phyloP scores from a whole-genome alignment of 2,329 filamentous ascomycete species.

The Thermoascus crustaceus region DNA sequence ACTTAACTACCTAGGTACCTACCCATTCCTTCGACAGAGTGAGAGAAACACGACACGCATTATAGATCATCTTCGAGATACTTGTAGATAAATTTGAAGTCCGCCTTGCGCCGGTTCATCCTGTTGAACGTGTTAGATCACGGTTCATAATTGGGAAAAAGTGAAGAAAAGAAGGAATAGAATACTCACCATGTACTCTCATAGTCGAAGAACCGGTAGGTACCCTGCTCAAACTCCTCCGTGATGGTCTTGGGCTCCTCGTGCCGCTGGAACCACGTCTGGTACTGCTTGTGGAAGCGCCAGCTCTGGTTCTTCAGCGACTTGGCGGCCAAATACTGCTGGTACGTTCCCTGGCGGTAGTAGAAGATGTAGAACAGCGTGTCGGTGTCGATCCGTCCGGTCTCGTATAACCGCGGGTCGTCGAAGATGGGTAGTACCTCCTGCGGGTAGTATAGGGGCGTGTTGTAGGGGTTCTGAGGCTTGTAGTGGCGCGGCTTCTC shows the following conservation, averaged over 20 bases:
- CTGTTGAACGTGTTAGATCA: constrained; percentile 40
- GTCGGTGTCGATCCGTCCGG: constrained; percentile 76
- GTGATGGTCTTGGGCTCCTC: constrained; percentile 98
- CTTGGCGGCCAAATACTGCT: constrained; percentile 91
- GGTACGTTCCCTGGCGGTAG: constrained; percentile 92
- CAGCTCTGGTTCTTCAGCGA: constrained; percentile 98
- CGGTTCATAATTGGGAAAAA: constrained; percentile 7
- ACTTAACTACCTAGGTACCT: constrained; percentile 4
- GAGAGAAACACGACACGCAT: constrained; percentile 15
- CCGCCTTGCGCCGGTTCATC: constrained; percentile 97
- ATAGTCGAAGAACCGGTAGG: constrained; percentile 98
- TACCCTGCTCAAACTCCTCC: constrained; percentile 97
- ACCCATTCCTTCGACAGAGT: no score
- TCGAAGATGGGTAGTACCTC: constrained; percentile 89
- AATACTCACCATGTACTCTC: constrained; percentile 87
- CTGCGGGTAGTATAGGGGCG: constrained; percentile 78
- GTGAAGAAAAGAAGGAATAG: constrained; percentile 5
- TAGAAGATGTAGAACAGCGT: constrained; percentile 99
- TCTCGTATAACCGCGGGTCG: constrained; percentile 73
- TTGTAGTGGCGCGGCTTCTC: constrained; percentile 78
- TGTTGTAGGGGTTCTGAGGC: constrained; percentile 71
- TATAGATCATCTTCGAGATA: constrained; percentile 90
- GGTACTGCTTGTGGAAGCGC: constrained; percentile 99
- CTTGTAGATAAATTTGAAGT: constrained; percentile 98
- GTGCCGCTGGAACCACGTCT: constrained; percentile 98